These are phyloP conservation scores for Leccinum obscurum DNA, from an alignment of 768 basidiomycete genomes.

Conservation along the genomic window DNA sequence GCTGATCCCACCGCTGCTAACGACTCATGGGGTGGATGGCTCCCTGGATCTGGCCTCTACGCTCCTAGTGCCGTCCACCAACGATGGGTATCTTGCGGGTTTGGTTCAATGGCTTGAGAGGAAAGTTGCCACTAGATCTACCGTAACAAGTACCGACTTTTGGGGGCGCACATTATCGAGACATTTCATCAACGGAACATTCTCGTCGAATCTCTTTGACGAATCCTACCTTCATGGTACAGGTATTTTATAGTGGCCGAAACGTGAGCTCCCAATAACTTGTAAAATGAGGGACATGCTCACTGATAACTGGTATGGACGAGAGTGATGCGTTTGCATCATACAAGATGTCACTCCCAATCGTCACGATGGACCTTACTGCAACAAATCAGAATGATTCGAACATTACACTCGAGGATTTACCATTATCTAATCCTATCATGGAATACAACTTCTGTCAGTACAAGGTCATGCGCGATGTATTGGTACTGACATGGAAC, in stretches of 20 bases:
- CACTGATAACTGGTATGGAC: background rate
- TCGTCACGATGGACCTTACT: constrained; percentile 32
- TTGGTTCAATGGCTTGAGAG: too few species aligned
- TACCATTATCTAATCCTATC: constrained; percentile 34
- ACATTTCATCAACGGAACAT: too few species aligned
- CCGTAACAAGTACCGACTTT: too few species aligned
- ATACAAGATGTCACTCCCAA: constrained; percentile 41
- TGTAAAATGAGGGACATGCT: background rate
- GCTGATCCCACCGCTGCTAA: too few species aligned
- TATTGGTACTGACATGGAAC: background rate
- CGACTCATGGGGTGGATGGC: too few species aligned
- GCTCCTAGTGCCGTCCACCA: too few species aligned
- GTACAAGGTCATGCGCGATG: constrained; percentile 26
- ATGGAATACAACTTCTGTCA: constrained; percentile 14
- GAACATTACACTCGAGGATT: constrained; percentile 19
- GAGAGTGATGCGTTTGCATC: constrained; percentile 35
- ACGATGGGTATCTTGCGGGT: too few species aligned
- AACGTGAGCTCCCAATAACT: constrained; percentile 26
- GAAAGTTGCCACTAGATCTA: too few species aligned
- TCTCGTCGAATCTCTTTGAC: too few species aligned
- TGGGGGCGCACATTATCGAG: too few species aligned
- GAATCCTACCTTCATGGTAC: too few species aligned
- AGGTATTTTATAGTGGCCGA: constrained; percentile 24
- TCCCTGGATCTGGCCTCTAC: too few species aligned
- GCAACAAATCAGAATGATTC: constrained; percentile 29